These are phyloP conservation scores for Taphrina sp. DNA, from an alignment of 1,139 yeast species.

Conservation along the genomic window DNA sequence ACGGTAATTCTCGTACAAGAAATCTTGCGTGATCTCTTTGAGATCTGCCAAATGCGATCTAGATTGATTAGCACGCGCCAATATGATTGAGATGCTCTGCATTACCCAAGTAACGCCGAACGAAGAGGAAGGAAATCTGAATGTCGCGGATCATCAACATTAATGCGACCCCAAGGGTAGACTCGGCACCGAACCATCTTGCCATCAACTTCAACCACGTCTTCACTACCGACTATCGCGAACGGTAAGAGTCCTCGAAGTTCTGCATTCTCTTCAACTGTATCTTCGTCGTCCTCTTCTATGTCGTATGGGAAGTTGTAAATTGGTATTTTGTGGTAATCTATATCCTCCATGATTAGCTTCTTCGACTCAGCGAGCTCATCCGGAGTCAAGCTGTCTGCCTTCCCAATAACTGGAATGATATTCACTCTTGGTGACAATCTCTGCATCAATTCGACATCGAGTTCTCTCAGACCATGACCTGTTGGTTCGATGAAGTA, in stretches of 20 bases:
- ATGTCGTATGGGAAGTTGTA: conserved; percentile 73
- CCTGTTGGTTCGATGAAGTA: conserved; percentile 74
- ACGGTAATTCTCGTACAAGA: conserved; percentile 87
- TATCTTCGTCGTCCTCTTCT: conserved; percentile 57
- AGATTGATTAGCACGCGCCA: neutral
- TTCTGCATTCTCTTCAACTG: conserved; percentile 75
- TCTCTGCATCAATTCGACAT: conserved; percentile 71
- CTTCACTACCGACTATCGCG: conserved; percentile 78
- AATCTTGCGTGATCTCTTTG: conserved; percentile 89
- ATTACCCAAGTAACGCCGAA: conserved; percentile 59
- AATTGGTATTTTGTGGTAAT: conserved; percentile 72
- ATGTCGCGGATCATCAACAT: conserved; percentile 77
- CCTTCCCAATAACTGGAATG: conserved; percentile 80
- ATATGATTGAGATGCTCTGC: neutral
- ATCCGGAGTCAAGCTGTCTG: conserved; percentile 77
- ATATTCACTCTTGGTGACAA: conserved; percentile 80
- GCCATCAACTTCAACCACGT: conserved; percentile 60
- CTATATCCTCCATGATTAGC: conserved; percentile 67
- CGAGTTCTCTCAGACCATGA: conserved; percentile 71
- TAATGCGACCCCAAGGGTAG: conserved; percentile 93
- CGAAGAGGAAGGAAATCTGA: conserved; percentile 83
- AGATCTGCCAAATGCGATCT: conserved; percentile 93
- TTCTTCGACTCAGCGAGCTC: conserved; percentile 71
- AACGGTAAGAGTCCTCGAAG: conserved; percentile 78
- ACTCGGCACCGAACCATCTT: conserved; percentile 70